A percentile compares a stretch with the other conserved stretches of the same genome.
phyloP scores from a whole-genome alignment of 139 green algal species.

The Gonium pectorale region DNA sequence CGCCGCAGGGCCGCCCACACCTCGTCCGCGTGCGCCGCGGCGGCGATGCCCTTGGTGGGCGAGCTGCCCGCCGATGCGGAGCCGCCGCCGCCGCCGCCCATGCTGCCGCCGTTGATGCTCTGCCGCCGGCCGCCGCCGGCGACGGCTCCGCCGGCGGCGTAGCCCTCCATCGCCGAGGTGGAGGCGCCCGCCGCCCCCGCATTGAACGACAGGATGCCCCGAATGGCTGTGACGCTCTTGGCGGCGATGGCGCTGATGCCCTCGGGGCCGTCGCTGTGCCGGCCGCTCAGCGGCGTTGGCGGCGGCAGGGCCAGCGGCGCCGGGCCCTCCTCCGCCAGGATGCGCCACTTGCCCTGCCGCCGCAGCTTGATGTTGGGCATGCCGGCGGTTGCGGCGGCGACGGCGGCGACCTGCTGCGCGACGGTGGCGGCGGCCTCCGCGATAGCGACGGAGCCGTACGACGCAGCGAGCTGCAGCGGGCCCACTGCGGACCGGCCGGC shows the following conservation, averaged over 20 bases:
- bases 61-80: neutral
- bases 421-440: neutral
- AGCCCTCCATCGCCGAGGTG: too few species aligned
- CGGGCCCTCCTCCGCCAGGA: neutral
- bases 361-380: neutral
- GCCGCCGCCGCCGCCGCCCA: neutral
- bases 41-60: neutral
- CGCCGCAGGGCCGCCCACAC: slow-evolving; percentile 4
- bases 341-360: neutral
- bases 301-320: neutral
- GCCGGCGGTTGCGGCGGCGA: neutral
- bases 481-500: too few species aligned
- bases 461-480: neutral
- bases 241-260: too few species aligned
- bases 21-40: neutral
- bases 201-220: too few species aligned
- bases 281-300: neutral
- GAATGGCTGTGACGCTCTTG: too few species aligned
- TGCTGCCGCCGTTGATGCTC: neutral
- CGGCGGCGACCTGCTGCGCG: slow-evolving; percentile 5
- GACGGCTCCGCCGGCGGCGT: neutral
- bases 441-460: slow-evolving; percentile 1
- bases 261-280: too few species aligned
- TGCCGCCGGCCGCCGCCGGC: neutral
- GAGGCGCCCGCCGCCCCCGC: too few species aligned